A percentile compares a stretch with the other conserved stretches of the same genome.
These are phyloP conservation scores for Amphibolis antarctica DNA, from an alignment of 106 monocot genomes.

Conservation along the genomic window DNA sequence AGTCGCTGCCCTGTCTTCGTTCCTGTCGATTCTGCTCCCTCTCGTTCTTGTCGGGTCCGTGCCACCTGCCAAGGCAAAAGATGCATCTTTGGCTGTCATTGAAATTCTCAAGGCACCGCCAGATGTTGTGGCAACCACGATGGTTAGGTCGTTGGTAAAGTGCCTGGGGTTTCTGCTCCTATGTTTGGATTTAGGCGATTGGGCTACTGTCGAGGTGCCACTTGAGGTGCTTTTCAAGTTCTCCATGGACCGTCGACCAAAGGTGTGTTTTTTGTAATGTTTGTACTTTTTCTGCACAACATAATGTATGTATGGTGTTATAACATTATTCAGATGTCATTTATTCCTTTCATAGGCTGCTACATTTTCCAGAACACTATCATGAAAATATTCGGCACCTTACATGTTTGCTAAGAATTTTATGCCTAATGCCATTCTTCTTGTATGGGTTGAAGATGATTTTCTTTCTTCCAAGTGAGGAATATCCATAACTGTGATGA, in stretches of 20 bases:
- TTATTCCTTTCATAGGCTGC: no score
- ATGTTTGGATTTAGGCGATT: conserved; percentile 57
- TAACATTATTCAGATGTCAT: no score
- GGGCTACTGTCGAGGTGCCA: conserved; percentile 39
- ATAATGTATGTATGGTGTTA: no score
- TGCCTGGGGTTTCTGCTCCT: conserved; percentile 45
- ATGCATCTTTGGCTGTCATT: conserved; percentile 23
- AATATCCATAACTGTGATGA: no score
- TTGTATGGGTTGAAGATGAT: no score
- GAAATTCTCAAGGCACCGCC: conserved; percentile 12
- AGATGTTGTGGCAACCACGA: conserved; percentile 21
- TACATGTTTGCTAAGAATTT: no score
- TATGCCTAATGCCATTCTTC: no score
- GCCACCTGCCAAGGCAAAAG: conserved; percentile 30
- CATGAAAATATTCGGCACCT: no score
- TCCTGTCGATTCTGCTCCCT: conserved; percentile 47
- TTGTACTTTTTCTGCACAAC: no score
- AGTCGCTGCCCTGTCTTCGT: conserved; percentile 31
- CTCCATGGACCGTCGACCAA: conserved; percentile 63
- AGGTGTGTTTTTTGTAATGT: conserved; percentile 34
- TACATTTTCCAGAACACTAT: no score
- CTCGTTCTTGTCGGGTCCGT: conserved; percentile 16
- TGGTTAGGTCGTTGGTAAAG: conserved; percentile 59
- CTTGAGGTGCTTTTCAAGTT: conserved; percentile 41
- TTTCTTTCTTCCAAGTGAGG: no score